Conservation (phyloP, 1,284 basidiomycete species). For the Rhodotorula sp. region DNA sequence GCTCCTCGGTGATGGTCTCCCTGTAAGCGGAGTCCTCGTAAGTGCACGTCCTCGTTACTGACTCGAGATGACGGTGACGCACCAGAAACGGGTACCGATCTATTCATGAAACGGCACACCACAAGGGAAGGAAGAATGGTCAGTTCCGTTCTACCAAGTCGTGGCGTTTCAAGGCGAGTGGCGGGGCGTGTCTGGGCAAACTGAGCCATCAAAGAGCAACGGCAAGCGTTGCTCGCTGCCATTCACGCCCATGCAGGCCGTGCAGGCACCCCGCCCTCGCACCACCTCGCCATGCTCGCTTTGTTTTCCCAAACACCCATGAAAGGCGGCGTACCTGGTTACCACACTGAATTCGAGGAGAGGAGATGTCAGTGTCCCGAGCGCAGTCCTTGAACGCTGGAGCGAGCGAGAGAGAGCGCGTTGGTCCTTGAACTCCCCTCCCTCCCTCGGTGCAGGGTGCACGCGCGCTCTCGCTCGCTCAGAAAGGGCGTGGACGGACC, state of each 20-base stretch:
- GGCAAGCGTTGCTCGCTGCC: not conserved
- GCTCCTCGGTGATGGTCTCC: conserved; percentile 83
- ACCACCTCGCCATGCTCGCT: too few relatives aligned
- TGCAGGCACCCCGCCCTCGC: not conserved
- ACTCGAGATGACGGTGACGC: conserved; percentile 54
- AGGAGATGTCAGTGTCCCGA: not conserved
- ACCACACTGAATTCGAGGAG: conserved; percentile 5
- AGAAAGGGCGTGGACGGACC: conserved; percentile 56
- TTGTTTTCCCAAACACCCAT: not conserved
- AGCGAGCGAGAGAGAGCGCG: not conserved
- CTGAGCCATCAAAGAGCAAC: not conserved
- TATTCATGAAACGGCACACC: not conserved
- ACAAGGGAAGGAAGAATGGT: not conserved
- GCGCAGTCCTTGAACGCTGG: too few relatives aligned
- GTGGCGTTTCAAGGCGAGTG: not conserved
- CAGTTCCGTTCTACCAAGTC: not conserved
- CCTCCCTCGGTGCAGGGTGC: not conserved
- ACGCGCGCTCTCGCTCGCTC: not conserved
- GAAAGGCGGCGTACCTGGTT: conserved; percentile 8
- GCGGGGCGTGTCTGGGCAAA: not conserved
- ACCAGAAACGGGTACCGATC: conserved; percentile 80
- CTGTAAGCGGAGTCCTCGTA: not conserved
- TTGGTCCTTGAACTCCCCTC: not conserved
- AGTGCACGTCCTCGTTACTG: not conserved
- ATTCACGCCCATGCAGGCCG: not conserved